Conservation (phyloP, 306 rosid species). For the Pterocarpus santalinus region DNA sequence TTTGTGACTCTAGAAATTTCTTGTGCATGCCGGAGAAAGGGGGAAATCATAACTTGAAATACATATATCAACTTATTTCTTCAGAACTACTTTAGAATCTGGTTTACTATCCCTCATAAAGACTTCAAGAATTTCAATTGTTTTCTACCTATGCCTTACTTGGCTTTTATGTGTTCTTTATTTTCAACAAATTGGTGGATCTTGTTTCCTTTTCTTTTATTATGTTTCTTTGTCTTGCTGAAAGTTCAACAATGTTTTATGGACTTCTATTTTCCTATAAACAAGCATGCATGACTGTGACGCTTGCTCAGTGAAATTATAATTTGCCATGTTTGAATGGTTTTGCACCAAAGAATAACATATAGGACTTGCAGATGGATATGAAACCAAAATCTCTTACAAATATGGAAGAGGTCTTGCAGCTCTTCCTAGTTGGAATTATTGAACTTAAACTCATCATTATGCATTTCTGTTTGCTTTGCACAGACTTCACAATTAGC, state of each 20-base stretch:
- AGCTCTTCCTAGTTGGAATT: conserved; percentile 18
- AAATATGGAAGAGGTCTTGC: background rate
- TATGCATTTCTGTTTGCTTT: conserved; percentile 22
- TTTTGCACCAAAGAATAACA: conserved; percentile 30
- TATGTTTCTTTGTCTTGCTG: background rate
- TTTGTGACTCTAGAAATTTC: conserved; percentile 24
- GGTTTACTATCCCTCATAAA: background rate
- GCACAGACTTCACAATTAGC: conserved; percentile 42
- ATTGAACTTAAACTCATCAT: conserved; percentile 24
- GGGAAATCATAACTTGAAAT: conserved; percentile 22
- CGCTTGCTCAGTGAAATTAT: conserved; percentile 1
- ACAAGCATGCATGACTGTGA: conserved; percentile 13
- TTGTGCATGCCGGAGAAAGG: conserved; percentile 1
- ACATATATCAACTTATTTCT: background rate
- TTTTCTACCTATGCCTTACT: background rate
- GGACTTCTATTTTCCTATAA: background rate
- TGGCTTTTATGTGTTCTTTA: conserved; percentile 5
- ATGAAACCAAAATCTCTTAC: conserved; percentile 12
- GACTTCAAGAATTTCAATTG: background rate
- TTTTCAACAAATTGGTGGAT: background rate
- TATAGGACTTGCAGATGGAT: background rate
- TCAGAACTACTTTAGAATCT: conserved; percentile 12
- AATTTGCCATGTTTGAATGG: conserved; percentile 11
- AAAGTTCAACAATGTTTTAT: conserved; percentile 4
- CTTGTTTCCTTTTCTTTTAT: conserved; percentile 13